These are phyloP conservation scores for Alternaria hordeiaustralica DNA, from an alignment of 2,329 filamentous ascomycete genomes.

Conservation along the genomic window DNA sequence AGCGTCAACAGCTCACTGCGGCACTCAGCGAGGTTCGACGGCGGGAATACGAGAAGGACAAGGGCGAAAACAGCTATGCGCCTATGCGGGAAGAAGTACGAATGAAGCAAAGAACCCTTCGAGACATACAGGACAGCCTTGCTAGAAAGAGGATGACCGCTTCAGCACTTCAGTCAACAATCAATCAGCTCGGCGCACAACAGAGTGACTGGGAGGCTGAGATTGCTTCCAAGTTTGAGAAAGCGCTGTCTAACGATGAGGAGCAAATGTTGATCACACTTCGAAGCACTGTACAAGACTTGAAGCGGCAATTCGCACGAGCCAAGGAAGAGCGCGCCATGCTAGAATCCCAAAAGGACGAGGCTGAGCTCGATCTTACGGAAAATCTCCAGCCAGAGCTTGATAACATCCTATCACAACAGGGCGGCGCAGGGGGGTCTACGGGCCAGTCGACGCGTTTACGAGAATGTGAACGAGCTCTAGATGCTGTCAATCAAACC, in stretches of 20 bases:
- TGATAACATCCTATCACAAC: slow-evolving; percentile 69
- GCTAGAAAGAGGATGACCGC: slow-evolving; percentile 70
- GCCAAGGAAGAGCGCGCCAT: slow-evolving; percentile 75
- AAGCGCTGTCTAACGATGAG: slow-evolving; percentile 81
- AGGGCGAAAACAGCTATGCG: slow-evolving; percentile 82
- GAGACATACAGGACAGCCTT: slow-evolving; percentile 74
- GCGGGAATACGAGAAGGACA: slow-evolving; percentile 76
- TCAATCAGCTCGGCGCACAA: slow-evolving; percentile 69
- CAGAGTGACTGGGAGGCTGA: slow-evolving; percentile 81
- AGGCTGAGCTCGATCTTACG: slow-evolving; percentile 85
- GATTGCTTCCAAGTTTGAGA: slow-evolving; percentile 87
- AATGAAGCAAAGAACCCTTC: slow-evolving; percentile 75
- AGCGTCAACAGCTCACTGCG: slow-evolving; percentile 87
- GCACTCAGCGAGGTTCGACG: slow-evolving; percentile 86
- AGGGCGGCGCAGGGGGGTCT: slow-evolving; percentile 61
- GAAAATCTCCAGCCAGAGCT: slow-evolving; percentile 87
- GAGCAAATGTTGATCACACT: slow-evolving; percentile 79
- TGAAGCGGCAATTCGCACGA: slow-evolving; percentile 79
- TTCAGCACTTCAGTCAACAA: slow-evolving; percentile 71
- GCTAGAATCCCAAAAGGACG: slow-evolving; percentile 79
- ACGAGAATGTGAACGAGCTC: slow-evolving; percentile 79
- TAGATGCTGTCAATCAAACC: slow-evolving; percentile 76
- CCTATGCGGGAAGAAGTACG: slow-evolving; percentile 79
- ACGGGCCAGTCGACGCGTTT: slow-evolving; percentile 63
- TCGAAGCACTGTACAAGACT: slow-evolving; percentile 70